These are phyloP conservation scores for Saccharomyces pastorianus DNA, from an alignment of 1,139 yeast species.

Conservation along the genomic window DNA sequence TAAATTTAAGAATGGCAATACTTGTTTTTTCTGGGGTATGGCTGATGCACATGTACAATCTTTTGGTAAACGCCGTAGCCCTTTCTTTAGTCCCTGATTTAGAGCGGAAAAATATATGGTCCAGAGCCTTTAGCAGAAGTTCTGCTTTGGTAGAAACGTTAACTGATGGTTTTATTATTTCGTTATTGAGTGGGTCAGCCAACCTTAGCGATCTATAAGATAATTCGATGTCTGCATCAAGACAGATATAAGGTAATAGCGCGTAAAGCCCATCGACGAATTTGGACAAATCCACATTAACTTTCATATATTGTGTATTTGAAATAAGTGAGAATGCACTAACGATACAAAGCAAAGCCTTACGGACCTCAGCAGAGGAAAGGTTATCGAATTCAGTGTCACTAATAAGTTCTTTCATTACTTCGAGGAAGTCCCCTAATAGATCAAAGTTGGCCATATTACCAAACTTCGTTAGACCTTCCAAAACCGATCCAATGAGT, in stretches of 20 bases:
- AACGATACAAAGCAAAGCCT: constrained; percentile 70
- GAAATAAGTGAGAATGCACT: constrained; percentile 84
- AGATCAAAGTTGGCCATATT: constrained; percentile 88
- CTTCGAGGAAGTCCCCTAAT: constrained; percentile 86
- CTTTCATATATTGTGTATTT: constrained; percentile 60
- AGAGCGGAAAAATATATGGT: constrained; percentile 72
- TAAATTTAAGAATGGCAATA: constrained; percentile 64
- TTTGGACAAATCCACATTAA: constrained; percentile 56
- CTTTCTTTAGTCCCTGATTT: constrained; percentile 63
- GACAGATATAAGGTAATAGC: constrained; percentile 54
- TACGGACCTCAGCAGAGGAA: constrained; percentile 44
- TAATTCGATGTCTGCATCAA: constrained; percentile 80
- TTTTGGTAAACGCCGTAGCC: constrained; percentile 76
- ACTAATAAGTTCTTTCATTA: constrained; percentile 66
- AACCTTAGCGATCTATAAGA: constrained; percentile 72
- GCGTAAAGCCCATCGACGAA: constrained; percentile 70
- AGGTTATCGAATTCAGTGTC: constrained; percentile 42
- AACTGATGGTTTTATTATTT: constrained; percentile 54
- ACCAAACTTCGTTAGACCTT: constrained; percentile 85
- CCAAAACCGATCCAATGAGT: constrained; percentile 81
- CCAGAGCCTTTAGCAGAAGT: constrained; percentile 66
- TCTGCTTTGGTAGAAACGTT: constrained; percentile 88
- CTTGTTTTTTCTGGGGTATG: constrained; percentile 86
- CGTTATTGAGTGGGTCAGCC: constrained; percentile 58
- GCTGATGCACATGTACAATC: constrained; percentile 56